A percentile compares a stretch with the other conserved stretches of the same genome.
Evolutionary conservation across 495 filamentous ascomycete genomes (phyloP).

Genomic region (Talaromyces proteolyticus): DNA sequence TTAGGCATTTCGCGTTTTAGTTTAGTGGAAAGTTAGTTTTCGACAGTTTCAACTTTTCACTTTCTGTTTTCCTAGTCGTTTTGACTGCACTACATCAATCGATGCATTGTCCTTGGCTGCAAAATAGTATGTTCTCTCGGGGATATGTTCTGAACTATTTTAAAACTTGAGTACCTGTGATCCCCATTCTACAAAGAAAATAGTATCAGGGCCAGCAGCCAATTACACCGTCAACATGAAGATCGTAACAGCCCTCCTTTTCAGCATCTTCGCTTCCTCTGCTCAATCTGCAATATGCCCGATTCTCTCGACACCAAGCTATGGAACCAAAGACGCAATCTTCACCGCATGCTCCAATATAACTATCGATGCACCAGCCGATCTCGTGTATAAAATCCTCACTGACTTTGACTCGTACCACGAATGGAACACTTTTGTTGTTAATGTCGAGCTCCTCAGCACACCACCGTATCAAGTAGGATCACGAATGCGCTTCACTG

Average conservation of each 20-base stretch:
- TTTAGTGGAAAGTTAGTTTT: too few relatives aligned
- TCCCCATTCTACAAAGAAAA: too few relatives aligned
- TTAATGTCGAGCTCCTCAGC: background rate
- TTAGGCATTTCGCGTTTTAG: too few relatives aligned
- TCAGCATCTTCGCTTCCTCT: background rate
- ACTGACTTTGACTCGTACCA: background rate
- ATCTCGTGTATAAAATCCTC: background rate
- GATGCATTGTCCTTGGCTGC: too few relatives aligned
- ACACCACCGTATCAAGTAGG: background rate
- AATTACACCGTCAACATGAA: too few relatives aligned
- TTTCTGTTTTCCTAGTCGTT: too few relatives aligned
- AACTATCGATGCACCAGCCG: background rate
- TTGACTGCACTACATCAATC: too few relatives aligned
- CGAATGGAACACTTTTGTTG: background rate
- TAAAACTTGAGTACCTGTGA: too few relatives aligned
- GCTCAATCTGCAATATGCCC: background rate
- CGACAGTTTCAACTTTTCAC: too few relatives aligned
- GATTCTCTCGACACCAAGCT: background rate
- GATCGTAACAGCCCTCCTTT: background rate
- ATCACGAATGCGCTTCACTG: background rate
- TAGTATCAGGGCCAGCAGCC: too few relatives aligned
- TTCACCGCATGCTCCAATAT: background rate
- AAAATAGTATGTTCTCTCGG: too few relatives aligned
- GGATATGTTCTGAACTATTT: too few relatives aligned
- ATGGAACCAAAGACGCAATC: background rate